Base-by-base conservation (phyloP, 371 early-diverging fungal species). In the Paraphysoderma sedebokerense region DNA sequence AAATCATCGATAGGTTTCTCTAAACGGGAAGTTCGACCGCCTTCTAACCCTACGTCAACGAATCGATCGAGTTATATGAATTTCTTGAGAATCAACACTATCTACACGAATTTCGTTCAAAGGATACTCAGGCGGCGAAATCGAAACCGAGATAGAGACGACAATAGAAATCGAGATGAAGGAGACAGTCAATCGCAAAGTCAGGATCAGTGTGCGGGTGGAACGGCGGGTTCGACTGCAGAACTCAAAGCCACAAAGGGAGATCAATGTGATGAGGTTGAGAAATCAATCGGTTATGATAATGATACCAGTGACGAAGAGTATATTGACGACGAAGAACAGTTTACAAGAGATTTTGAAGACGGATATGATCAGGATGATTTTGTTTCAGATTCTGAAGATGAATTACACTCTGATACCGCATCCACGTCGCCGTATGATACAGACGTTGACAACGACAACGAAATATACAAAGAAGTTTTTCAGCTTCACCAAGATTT, bases 221-320 rank as follows among this genome's bases (percentile, higher is more conserved):
- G 41, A 17, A 11, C 22, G 29, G 11, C 17, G 26, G 8, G 19
- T 44, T 19, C 44, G 17, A 36, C 29, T 27, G 5, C 11, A 11
- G 49, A 45, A 11, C 23, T 54, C 30, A 48, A 52, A 3, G 52
- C 53, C 26, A 60, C 53, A 19, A 57, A 56, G 23, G 62, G 52
- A 17, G 47, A 48, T 27, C 52, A 51, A 38, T 46, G 55, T 7
- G 57, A 61, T 28, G 57, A 59, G 11, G 32, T 59, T 17, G 50
- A 50, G 3, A 40, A 29, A 1, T 48, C 57, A 2, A 60, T 60
- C 17, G 56, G 54, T n/a, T 56, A 56, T 7, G 54, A 52, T 9
- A 54, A 61, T 1, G 55, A 53, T 7, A 23, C 32, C 35, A 35
- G 35, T 31, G 50, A 46, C 34, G 49, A 60, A 29, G 55, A 48